Base-by-base conservation (phyloP, 257 asterid genomes). In the Petunia axillaris region DNA sequence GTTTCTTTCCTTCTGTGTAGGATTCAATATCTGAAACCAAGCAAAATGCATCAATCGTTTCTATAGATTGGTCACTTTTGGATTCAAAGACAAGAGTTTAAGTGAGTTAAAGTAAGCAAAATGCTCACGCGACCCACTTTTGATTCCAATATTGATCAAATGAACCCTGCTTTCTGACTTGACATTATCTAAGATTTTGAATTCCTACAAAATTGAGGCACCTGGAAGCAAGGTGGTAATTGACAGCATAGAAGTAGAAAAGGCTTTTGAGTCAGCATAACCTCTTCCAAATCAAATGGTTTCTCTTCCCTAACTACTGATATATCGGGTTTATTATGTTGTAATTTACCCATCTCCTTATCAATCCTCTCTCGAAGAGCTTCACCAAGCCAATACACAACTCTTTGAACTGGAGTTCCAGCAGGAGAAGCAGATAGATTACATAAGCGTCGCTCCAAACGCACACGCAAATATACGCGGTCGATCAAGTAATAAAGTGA, bases 341-440 rank as follows among this genome's bases (percentile, higher is more conserved):
- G 25, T 25, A 25, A 25, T 25, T 10, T 35, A 3, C 87, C 85
- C 38, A 48, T 73, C 50, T 85, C 86, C n/a, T 35, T 6, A 2
- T 37, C 43, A 8, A 88, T 86, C 81, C 76, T 85, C 84, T 85
- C 87, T 41, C 66, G 55, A 43, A 89, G 82, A 65, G 89, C 90
- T 60, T 81, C 77, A 4, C 84, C 55, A 48, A 87, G 76, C 15
- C 78, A 83, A 48, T 62, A 76, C 1, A 77, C 85, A 1, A 77
- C 77, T 67, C 86, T 85, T 37, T 84, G 82, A 2, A 70, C 64
- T n/a, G 87, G 87, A 64, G 63, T 84, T 4, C 85, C 88, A 7
- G 48, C 38, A 25, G 39, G 9, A 16, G 83, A 82, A 55, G 86
- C 82, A 35, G 81, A 54, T 6, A 0, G 55, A 38, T 40, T 16